phyloP scores from a whole-genome alignment of 768 basidiomycete species.

The Tricholomella constricta region DNA sequence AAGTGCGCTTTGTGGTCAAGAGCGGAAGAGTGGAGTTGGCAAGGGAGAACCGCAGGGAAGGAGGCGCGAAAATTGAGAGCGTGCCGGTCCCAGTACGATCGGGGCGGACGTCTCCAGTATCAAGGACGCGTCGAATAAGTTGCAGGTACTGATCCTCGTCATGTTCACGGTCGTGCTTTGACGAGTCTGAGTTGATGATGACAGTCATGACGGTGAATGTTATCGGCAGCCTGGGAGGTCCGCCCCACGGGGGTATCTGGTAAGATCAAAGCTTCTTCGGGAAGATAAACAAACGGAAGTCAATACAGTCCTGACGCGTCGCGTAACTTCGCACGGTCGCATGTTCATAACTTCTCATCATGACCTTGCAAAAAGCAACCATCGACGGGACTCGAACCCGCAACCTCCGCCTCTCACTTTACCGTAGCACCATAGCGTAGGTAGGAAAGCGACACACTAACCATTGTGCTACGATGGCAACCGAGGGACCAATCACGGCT shows the following conservation, averaged over 20 bases:
- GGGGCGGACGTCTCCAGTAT: constrained; percentile 73
- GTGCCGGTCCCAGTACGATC: constrained; percentile 98
- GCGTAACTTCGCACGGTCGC: too few species aligned
- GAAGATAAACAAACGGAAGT: too few species aligned
- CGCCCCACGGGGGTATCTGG: too few species aligned
- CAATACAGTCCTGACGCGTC: too few species aligned
- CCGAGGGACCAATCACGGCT: too few species aligned
- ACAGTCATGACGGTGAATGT: constrained; percentile 7
- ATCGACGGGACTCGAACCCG: constrained; percentile 18
- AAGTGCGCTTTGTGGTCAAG: constrained; percentile 94
- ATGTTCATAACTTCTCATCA: too few species aligned
- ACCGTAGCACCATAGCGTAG: too few species aligned
- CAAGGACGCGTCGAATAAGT: constrained; percentile 76
- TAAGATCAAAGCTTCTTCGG: too few species aligned
- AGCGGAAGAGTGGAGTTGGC: constrained; percentile 75
- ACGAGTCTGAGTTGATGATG: background rate
- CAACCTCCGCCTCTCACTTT: constrained; percentile 12
- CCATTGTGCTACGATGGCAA: constrained; percentile 18
- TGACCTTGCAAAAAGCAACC: constrained; percentile 15
- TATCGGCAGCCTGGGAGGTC: too few species aligned
- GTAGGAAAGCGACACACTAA: constrained; percentile 19
- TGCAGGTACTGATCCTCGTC: constrained; percentile 91
- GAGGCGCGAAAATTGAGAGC: constrained; percentile 89
- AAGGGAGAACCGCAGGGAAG: constrained; percentile 87
- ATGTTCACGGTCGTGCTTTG: constrained; percentile 74